Conservation (phyloP, 257 asterid genomes). For the Nyctanthes arbortristis region DNA sequence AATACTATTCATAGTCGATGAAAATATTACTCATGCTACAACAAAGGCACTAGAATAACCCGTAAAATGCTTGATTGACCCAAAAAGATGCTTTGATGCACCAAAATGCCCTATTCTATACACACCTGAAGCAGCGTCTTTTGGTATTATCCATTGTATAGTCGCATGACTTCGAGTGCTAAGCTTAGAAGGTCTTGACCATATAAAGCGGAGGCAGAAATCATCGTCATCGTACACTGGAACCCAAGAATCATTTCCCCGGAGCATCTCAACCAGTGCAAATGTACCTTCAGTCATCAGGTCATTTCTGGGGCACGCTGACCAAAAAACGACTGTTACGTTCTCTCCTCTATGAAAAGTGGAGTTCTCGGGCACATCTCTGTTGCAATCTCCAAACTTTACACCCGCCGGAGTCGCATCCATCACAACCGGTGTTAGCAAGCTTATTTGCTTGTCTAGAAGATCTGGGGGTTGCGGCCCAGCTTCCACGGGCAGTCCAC, state of each 20-base stretch:
- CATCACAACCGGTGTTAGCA: slow-evolving; percentile 71
- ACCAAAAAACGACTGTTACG: slow-evolving; percentile 75
- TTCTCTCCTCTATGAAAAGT: slow-evolving; percentile 63
- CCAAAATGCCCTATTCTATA: slow-evolving; percentile 89
- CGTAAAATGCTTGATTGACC: slow-evolving; percentile 75
- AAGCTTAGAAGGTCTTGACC: slow-evolving; percentile 86
- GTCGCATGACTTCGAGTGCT: slow-evolving; percentile 78
- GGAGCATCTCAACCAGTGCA: slow-evolving; percentile 80
- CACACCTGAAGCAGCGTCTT: slow-evolving; percentile 69
- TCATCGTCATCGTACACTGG: slow-evolving; percentile 93
- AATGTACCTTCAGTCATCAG: slow-evolving; percentile 98
- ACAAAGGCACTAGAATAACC: slow-evolving; percentile 94
- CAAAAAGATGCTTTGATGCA: slow-evolving; percentile 72
- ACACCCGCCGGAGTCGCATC: slow-evolving; percentile 68
- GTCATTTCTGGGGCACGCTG: slow-evolving; percentile 94
- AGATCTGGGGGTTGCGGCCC: slow-evolving; percentile 91
- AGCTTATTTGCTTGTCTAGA: slow-evolving; percentile 69
- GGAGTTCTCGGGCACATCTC: slow-evolving; percentile 73
- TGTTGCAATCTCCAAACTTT: slow-evolving; percentile 66
- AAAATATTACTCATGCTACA: slow-evolving; percentile 36
- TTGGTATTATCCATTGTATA: slow-evolving; percentile 80
- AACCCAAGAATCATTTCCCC: slow-evolving; percentile 65
- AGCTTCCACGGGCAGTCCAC: slow-evolving; percentile 48
- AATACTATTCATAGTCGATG: neutral
- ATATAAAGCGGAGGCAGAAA: slow-evolving; percentile 74